Conservation (phyloP, 441 rosid species). For the Erodium chrysanthum region DNA sequence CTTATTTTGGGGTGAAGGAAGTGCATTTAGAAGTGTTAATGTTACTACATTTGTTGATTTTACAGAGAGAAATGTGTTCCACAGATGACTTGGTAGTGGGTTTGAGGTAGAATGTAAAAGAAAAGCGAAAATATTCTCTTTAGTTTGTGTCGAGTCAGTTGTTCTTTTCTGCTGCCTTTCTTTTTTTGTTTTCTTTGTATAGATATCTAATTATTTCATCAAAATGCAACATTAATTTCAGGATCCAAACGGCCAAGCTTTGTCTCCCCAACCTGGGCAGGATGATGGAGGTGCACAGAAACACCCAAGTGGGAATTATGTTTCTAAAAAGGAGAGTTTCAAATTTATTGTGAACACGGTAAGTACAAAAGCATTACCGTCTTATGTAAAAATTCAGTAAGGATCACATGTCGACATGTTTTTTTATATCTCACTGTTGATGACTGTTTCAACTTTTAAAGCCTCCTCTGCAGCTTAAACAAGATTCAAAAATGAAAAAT, state of each 20-base stretch:
- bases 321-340: constrained; percentile 55
- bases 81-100: not conserved
- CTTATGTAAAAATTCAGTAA: not conserved
- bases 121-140: not conserved
- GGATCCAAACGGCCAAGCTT: constrained; percentile 25
- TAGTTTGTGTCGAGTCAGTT: not conserved
- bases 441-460: constrained; percentile 5
- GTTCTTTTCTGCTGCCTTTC: not conserved
- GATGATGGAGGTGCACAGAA: constrained; percentile 26
- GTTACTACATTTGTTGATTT: not conserved
- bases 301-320: constrained; percentile 50
- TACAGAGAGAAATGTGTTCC: not conserved
- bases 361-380: constrained; percentile 18
- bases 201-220: not conserved
- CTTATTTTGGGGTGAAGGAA: not conserved
- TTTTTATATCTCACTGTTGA: constrained; percentile 9
- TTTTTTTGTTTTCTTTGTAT: not conserved
- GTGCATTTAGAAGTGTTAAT: not conserved
- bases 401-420: constrained; percentile 10
- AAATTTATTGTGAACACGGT: constrained; percentile 62
- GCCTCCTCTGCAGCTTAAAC: constrained; percentile 3
- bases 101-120: not conserved
- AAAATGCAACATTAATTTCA: constrained; percentile 12
- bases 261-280: constrained; percentile 19
- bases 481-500: not conserved